Base-by-base conservation (phyloP, 1,139 yeast species). In the Sugiyamaella paludigena region DNA sequence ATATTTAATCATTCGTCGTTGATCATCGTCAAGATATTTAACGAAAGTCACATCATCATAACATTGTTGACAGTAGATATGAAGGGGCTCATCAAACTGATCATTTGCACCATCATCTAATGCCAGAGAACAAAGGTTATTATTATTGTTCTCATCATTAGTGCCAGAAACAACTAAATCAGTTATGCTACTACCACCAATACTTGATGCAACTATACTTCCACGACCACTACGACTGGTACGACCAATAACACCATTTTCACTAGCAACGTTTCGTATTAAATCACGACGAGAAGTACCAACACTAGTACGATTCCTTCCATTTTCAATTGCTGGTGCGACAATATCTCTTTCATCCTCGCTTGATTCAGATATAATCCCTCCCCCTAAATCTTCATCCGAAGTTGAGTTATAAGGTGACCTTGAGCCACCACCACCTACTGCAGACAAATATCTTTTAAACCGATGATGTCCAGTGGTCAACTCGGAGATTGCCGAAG, bases 341-440 rank as follows among this genome's bases (percentile, higher is more conserved):
- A 13, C 19, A 11, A 15, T 4, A n/a, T 42, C 45, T n/a, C 36
- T 34, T 16, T 48, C 51, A 30, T 48, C 51, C 16, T 44, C 48
- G 28, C 48, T 44, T n/a, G 49, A 41, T 33, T 47, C 50, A 31
- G 32, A 47, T 26, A 31, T 48, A 19, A 28, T 40, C 1, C 41
- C 44, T 11, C 31, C 30, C 10, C 24, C 51, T 15, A 44, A 37
- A 15, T 48, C 51, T 30, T 48, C 51, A 28, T 48, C 51, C 10
- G 51, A 48, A 8, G 48, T 43, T n/a, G 49, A 46, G 31, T 19
- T 19, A 29, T 42, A 42, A 7, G 45, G 45, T 6, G 45, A 42
- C 10, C 45, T 29, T n/a, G n/a, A n/a, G 6, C 26, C 13, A 16
- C 28, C 36, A 27, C 28, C 34, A n/a, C 37, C 37, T 5, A 38